Conservation (phyloP, 441 rosid species). For the Adansonia gregorii region DNA sequence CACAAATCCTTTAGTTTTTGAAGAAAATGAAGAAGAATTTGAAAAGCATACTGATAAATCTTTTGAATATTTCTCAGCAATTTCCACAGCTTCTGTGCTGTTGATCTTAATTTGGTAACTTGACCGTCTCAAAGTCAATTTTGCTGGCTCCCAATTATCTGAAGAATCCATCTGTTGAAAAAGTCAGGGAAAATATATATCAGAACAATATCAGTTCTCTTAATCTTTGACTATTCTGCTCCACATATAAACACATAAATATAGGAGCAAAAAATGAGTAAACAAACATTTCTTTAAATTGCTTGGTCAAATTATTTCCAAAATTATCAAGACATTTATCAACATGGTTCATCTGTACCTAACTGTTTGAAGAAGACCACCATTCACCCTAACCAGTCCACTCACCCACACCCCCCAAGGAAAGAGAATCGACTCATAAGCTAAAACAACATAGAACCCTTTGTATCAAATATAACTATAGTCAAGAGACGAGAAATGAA, state of each 20-base stretch:
- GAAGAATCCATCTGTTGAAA: constrained; percentile 63
- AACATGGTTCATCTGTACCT: not conserved
- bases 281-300: not conserved
- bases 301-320: not conserved
- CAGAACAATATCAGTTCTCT: not conserved
- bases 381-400: not conserved
- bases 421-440: not conserved
- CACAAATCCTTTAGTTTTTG: not conserved
- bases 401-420: not conserved
- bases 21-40: constrained; percentile 22
- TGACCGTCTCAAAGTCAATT: constrained; percentile 57
- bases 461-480: not conserved
- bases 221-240: not conserved
- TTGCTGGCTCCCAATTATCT: constrained; percentile 78
- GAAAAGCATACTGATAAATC: constrained; percentile 56
- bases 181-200: constrained; percentile 14
- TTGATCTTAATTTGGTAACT: constrained; percentile 70
- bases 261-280: not conserved
- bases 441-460: not conserved
- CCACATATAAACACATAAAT: not conserved
- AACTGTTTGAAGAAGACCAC: not conserved
- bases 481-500: not conserved
- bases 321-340: constrained; percentile 10
- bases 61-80: constrained; percentile 72
- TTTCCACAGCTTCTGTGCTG: constrained; percentile 44